Evolutionary conservation across 108 stramenopile species (phyloP).

Genomic region (Chaetoceros tenuissimus): DNA sequence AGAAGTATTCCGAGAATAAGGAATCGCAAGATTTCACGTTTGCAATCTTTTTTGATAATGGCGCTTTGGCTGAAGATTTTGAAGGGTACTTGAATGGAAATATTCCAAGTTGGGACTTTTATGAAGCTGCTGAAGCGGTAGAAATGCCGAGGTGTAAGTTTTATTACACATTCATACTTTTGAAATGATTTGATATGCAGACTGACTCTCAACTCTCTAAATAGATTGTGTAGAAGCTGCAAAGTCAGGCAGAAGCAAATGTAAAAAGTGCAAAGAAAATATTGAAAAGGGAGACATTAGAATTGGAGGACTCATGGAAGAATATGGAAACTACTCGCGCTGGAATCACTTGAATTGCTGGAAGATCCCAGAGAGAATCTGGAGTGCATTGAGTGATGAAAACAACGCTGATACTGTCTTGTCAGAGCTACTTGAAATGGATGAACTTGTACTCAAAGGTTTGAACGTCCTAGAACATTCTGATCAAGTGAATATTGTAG

Average conservation of each 20-base stretch:
- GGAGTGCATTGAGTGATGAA: constrained; percentile 20
- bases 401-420: constrained; percentile 13
- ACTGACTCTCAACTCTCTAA: no score
- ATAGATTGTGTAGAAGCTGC: no score
- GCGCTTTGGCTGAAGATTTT: no score
- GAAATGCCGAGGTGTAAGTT: no score
- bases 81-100: no score
- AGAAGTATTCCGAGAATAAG: no score
- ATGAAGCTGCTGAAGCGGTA: no score
- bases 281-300: constrained; percentile 55
- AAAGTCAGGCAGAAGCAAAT: constrained; percentile 50
- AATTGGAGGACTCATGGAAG: constrained; percentile 17
- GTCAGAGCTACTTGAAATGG: constrained; percentile 25
- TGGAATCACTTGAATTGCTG: constrained; percentile 43
- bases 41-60: no score
- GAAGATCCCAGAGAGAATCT: constrained; percentile 20
- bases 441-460: constrained; percentile 35
- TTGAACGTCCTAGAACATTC: constrained; percentile 21
- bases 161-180: no score
- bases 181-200: no score
- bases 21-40: no score
- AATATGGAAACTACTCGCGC: constrained; percentile 27
- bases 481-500: constrained; percentile 16
- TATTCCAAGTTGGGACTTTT: no score
- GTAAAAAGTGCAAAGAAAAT: constrained; percentile 66